phyloP scores from a whole-genome alignment of 257 asterid genomes.

The Salvia miltiorrhiza region DNA sequence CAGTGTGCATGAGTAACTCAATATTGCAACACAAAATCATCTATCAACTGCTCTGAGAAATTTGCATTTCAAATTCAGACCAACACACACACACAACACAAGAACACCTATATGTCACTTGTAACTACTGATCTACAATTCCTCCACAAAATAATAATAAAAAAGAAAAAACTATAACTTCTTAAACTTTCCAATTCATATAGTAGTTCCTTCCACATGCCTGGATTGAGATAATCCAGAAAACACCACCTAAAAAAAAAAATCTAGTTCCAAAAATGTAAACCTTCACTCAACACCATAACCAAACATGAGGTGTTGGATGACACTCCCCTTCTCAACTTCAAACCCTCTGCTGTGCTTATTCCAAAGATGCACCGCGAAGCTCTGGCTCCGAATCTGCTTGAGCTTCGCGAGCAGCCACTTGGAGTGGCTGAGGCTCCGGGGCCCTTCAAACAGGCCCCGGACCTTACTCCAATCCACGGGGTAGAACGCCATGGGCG shows the following conservation, averaged over 20 bases:
- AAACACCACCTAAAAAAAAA: not conserved
- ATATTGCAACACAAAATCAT: not conserved
- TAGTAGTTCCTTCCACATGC: constrained; percentile 3
- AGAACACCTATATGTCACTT: not conserved
- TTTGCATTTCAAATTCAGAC: constrained; percentile 8
- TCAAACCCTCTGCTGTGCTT: constrained; percentile 66
- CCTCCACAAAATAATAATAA: not conserved
- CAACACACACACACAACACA: not conserved
- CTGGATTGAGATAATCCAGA: constrained; percentile 32
- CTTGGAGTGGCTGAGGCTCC: constrained; percentile 41
- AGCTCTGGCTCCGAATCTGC: constrained; percentile 56
- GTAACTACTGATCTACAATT: not conserved
- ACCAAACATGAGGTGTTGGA: constrained; percentile 48
- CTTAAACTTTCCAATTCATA: constrained; percentile 3
- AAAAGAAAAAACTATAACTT: not conserved
- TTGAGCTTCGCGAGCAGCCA: constrained; percentile 60
- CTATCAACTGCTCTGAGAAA: not conserved
- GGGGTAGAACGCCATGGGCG: constrained; percentile 87
- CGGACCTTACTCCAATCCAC: constrained; percentile 80
- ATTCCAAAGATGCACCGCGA: constrained; percentile 81
- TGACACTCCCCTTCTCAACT: constrained; percentile 67
- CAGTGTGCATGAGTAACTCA: not conserved
- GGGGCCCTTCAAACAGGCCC: constrained; percentile 60
- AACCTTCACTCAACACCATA: constrained; percentile 33
- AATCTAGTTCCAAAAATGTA: not conserved